phyloP scores from a whole-genome alignment of 2,329 filamentous ascomycete species.

The Tolypocladium sp. region DNA sequence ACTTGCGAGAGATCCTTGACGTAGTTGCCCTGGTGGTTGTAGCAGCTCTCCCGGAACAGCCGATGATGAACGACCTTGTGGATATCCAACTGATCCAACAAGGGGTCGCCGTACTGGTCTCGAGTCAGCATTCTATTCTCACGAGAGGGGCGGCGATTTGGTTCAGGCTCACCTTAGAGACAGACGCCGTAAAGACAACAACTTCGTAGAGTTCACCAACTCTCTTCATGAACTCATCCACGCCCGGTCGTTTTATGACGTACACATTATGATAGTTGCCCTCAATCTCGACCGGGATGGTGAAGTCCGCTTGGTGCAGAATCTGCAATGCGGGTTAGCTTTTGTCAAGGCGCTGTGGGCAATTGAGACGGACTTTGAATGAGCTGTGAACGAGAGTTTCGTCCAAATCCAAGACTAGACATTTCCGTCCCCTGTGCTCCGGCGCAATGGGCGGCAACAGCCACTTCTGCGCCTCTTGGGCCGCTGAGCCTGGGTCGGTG shows the following conservation, averaged over 20 bases:
- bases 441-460: constrained; percentile 75
- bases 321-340: constrained; percentile 48
- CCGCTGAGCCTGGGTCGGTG: constrained; percentile 31
- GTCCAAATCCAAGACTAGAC: constrained; percentile 87
- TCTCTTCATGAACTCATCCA: constrained; percentile 97
- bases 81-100: constrained; percentile 93
- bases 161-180: constrained; percentile 68
- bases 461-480: constrained; percentile 45
- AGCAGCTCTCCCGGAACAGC: constrained; percentile 95
- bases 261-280: constrained; percentile 99
- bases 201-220: constrained; percentile 97
- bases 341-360: background rate
- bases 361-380: constrained; percentile 65
- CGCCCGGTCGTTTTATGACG: constrained; percentile 97
- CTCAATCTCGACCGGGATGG: constrained; percentile 97
- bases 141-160: constrained; percentile 5
- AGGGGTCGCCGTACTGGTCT: constrained; percentile 80
- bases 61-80: constrained; percentile 94
- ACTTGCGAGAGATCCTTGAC: constrained; percentile 98
- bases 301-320: constrained; percentile 95
- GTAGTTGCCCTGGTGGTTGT: constrained; percentile 98
- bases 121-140: background rate
- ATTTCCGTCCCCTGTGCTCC: constrained; percentile 80
- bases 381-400: constrained; percentile 97
- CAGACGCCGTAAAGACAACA: constrained; percentile 95